Conservation (phyloP, 345 rosid genomes). For the Bruguiera gymnorhiza region DNA sequence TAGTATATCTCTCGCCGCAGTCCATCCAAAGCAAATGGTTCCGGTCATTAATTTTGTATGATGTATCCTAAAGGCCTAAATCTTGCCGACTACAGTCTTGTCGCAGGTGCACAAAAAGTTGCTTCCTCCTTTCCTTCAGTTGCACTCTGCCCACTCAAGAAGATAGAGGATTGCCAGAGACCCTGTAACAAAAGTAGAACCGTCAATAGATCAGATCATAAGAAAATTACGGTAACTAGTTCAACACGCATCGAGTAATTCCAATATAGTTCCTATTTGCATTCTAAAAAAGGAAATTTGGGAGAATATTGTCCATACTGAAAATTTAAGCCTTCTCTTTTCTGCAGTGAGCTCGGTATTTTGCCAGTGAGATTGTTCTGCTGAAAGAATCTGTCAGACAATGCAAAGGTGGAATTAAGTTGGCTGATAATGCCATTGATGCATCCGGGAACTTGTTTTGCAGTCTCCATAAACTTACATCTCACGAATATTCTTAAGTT, state of each 20-base stretch:
- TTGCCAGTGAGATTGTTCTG: constrained; percentile 59
- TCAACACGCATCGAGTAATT: too few relatives aligned
- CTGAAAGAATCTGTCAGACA: constrained; percentile 56
- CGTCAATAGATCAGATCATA: background rate
- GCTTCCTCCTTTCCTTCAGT: constrained; percentile 8
- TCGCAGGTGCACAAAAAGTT: background rate
- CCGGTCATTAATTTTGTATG: too few relatives aligned
- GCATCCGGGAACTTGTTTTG: background rate
- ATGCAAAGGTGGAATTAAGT: constrained; percentile 16
- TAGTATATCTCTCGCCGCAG: too few relatives aligned
- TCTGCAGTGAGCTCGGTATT: constrained; percentile 44
- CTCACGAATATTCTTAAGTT: constrained; percentile 45
- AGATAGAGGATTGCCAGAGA: constrained; percentile 40
- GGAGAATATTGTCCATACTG: constrained; percentile 38
- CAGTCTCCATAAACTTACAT: constrained; percentile 40
- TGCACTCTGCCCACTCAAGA: constrained; percentile 19
- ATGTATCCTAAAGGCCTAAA: background rate
- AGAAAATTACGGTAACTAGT: background rate
- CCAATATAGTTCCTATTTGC: too few relatives aligned
- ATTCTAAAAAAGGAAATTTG: too few relatives aligned
- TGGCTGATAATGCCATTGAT: background rate
- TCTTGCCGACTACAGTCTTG: constrained; percentile 6
- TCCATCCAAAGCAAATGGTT: too few relatives aligned
- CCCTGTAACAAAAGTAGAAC: constrained; percentile 38
- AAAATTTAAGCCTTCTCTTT: constrained; percentile 41